These are phyloP conservation scores for Phytophthora cactorum DNA, from an alignment of 352 stramenopile genomes.

Conservation along the genomic window DNA sequence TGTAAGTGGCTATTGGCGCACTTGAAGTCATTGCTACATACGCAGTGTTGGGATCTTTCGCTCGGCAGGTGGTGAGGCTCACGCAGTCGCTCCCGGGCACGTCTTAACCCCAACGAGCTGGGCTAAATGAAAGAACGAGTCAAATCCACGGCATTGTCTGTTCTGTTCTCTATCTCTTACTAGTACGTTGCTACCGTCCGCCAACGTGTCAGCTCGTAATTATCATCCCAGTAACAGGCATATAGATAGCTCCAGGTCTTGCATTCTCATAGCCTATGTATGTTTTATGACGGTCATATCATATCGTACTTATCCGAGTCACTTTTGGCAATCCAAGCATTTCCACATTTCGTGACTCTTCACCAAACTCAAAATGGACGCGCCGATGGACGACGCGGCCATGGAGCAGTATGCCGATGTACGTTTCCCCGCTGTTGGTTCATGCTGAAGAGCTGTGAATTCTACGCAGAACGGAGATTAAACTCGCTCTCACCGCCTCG, in stretches of 20 bases:
- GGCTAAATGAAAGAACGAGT: conserved; percentile 54
- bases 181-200: neutral
- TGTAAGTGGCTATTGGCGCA: conserved; percentile 84
- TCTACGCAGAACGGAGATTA: conserved; percentile 2
- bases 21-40: conserved; percentile 22
- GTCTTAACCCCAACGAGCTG: conserved; percentile 39
- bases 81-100: neutral
- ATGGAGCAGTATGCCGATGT: conserved; percentile 83
- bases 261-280: neutral
- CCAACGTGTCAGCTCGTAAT: neutral
- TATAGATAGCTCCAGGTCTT: neutral
- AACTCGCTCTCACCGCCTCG: conserved; percentile 15
- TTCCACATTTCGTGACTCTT: conserved; percentile 38
- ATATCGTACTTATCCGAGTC: conserved; percentile 20
- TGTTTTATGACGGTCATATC: neutral
- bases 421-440: conserved; percentile 16
- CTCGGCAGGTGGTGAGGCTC: conserved; percentile 12
- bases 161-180: conserved; percentile 11
- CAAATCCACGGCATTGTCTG: conserved; percentile 32
- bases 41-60: conserved; percentile 23
- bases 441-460: conserved; percentile 3
- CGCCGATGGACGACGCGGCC: conserved; percentile 57
- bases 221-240: neutral
- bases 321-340: conserved; percentile 21
- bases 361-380: conserved; percentile 8